These are phyloP conservation scores for Tricladium varicosporioides DNA, from an alignment of 2,329 filamentous ascomycete genomes.

Conservation along the genomic window DNA sequence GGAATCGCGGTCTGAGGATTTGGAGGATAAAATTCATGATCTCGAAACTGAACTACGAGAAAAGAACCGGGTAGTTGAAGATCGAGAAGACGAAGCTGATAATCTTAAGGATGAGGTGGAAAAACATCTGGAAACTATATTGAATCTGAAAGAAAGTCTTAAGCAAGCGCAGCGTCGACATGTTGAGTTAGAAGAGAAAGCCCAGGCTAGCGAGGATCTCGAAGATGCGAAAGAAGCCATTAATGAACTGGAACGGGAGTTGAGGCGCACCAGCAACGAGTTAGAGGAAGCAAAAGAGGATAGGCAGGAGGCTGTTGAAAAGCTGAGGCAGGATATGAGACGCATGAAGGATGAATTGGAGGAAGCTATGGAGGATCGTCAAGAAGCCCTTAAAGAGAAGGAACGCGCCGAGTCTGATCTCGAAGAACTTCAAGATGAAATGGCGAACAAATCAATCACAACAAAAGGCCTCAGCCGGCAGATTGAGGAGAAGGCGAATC, in stretches of 20 bases:
- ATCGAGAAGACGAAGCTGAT: constrained; percentile 74
- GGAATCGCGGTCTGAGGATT: constrained; percentile 59
- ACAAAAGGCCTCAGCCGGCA: constrained; percentile 74
- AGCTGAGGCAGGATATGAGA: constrained; percentile 54
- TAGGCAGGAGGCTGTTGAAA: constrained; percentile 54
- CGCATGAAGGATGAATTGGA: constrained; percentile 53
- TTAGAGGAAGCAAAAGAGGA: constrained; percentile 55
- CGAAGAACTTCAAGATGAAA: constrained; percentile 70
- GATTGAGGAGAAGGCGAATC: constrained; percentile 67
- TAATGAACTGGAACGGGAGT: constrained; percentile 53
- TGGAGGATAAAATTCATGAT: constrained; percentile 73
- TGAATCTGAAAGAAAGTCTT: constrained; percentile 57
- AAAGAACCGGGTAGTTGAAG: constrained; percentile 70
- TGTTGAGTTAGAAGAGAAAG: constrained; percentile 56
- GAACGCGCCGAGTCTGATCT: constrained; percentile 58
- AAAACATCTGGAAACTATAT: constrained; percentile 50
- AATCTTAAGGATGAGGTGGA: constrained; percentile 56
- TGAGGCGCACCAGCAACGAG: constrained; percentile 53
- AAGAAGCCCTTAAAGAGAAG: constrained; percentile 53
- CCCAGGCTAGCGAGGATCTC: constrained; percentile 49
- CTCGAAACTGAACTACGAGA: constrained; percentile 73
- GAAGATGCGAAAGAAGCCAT: constrained; percentile 49
- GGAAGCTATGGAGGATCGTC: constrained; percentile 52
- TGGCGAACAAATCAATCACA: constrained; percentile 75
- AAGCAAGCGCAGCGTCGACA: constrained; percentile 53